These are phyloP conservation scores for Aspergillus fumigatus DNA, from an alignment of 2,329 filamentous ascomycete genomes.

Conservation along the genomic window DNA sequence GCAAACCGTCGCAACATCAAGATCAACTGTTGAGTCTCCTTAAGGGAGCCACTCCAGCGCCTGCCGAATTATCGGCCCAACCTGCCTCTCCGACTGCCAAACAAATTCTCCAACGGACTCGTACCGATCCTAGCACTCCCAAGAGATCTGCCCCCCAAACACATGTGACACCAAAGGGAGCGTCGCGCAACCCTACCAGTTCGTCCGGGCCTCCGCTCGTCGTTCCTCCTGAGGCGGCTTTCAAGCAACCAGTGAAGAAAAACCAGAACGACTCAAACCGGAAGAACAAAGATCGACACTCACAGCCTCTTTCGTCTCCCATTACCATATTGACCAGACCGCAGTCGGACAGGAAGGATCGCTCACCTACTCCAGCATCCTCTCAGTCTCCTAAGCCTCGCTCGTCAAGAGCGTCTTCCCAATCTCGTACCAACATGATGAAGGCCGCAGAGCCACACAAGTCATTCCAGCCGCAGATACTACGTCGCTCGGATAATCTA, in stretches of 20 bases:
- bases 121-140: constrained; percentile 7
- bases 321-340: constrained; percentile 38
- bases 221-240: constrained; percentile 34
- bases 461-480: constrained; percentile 51
- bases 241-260: constrained; percentile 24
- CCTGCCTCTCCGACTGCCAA: constrained; percentile 33
- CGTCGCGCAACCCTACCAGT: constrained; percentile 34
- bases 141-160: constrained; percentile 13
- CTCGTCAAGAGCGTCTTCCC: constrained; percentile 11
- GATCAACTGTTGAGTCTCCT: constrained; percentile 34
- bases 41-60: constrained; percentile 28
- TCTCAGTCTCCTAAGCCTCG: constrained; percentile 1
- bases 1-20: constrained; percentile 34
- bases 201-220: constrained; percentile 38
- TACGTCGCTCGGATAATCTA: constrained; percentile 46
- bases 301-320: constrained; percentile 26
- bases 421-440: constrained; percentile 12
- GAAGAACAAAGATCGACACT: constrained; percentile 19
- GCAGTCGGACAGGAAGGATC: constrained; percentile 26
- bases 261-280: constrained; percentile 17
- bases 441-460: constrained; percentile 36
- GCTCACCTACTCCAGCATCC: constrained; percentile 4
- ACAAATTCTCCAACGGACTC: constrained; percentile 32
- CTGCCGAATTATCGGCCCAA: constrained; percentile 44
- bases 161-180: constrained; percentile 11